phyloP scores from a whole-genome alignment of 129 eudicot species.

The Silybum marianum region DNA sequence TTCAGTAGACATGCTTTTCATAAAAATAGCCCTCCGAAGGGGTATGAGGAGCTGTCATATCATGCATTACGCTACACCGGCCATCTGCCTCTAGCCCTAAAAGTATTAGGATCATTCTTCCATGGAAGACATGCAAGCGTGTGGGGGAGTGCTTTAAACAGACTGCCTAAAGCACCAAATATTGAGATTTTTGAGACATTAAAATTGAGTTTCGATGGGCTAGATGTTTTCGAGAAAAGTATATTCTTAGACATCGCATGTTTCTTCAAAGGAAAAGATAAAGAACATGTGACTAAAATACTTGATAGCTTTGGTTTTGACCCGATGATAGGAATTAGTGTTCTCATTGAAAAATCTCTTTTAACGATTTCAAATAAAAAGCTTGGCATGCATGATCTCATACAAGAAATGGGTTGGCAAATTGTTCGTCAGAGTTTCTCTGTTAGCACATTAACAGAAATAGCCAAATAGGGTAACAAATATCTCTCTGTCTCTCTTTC shows the following conservation, averaged over 20 bases:
- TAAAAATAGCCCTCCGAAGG: not conserved
- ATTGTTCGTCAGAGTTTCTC: not conserved
- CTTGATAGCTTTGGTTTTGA: not conserved
- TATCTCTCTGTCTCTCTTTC: not conserved
- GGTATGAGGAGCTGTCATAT: not conserved
- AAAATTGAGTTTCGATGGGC: not conserved
- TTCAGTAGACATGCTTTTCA: constrained; percentile 13
- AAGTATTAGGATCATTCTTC: not conserved
- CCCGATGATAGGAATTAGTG: not conserved
- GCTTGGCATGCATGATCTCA: not conserved
- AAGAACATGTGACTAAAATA: not conserved
- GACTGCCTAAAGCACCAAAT: constrained; percentile 9
- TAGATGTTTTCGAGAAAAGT: not conserved
- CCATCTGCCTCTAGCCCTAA: not conserved
- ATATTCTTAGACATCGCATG: not conserved
- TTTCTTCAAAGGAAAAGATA: not conserved
- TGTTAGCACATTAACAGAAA: not conserved
- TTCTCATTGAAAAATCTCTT: not conserved
- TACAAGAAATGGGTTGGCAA: not conserved
- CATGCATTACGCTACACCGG: not conserved
- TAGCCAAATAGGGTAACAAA: not conserved
- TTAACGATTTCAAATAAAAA: not conserved
- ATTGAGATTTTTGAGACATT: not conserved
- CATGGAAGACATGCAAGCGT: not conserved
- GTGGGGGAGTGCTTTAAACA: constrained; percentile 15